These are phyloP conservation scores for Euphorbia pulcherrima DNA, from an alignment of 345 rosid genomes.

Conservation along the genomic window DNA sequence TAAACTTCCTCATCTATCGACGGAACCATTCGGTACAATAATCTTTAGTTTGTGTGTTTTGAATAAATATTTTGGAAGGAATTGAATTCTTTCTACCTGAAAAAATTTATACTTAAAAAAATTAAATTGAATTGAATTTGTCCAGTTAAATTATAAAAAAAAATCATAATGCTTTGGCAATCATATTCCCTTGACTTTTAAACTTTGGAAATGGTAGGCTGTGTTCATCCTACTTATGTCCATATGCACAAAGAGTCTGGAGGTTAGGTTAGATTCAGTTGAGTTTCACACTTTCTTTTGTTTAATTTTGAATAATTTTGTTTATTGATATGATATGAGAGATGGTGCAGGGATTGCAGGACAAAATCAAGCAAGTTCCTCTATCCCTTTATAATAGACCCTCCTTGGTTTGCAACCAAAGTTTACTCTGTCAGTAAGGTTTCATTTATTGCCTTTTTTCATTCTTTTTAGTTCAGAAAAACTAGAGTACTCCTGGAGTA, in stretches of 20 bases:
- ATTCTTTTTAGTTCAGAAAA: not conserved
- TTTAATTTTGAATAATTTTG: not conserved
- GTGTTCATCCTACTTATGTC: slow-evolving; percentile 59
- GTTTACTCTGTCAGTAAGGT: slow-evolving; percentile 82
- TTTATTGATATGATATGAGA: not conserved
- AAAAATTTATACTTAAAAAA: too few relatives aligned
- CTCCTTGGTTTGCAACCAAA: slow-evolving; percentile 84
- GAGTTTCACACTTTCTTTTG: not conserved
- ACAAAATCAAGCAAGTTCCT: slow-evolving; percentile 71
- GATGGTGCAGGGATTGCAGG: slow-evolving; percentile 64
- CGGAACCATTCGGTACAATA: slow-evolving; percentile 72
- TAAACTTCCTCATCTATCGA: slow-evolving; percentile 63
- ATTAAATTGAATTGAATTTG: too few relatives aligned
- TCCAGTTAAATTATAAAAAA: too few relatives aligned
- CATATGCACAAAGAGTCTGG: slow-evolving; percentile 89
- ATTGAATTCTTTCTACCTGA: too few relatives aligned
- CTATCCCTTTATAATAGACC: slow-evolving; percentile 70
- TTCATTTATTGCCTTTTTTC: not conserved
- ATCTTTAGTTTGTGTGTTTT: not conserved
- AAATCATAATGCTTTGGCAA: too few relatives aligned
- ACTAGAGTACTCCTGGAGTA: too few relatives aligned
- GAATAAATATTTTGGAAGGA: too few relatives aligned
- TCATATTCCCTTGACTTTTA: too few relatives aligned
- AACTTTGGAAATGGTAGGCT: too few relatives aligned
- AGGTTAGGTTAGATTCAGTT: slow-evolving; percentile 33